Percentiles rank a stretch among this genome's conserved stretches.
Evolutionary conservation across 2,329 filamentous ascomycete genomes (phyloP).

Genomic region (Botrytis cinerea): DNA sequence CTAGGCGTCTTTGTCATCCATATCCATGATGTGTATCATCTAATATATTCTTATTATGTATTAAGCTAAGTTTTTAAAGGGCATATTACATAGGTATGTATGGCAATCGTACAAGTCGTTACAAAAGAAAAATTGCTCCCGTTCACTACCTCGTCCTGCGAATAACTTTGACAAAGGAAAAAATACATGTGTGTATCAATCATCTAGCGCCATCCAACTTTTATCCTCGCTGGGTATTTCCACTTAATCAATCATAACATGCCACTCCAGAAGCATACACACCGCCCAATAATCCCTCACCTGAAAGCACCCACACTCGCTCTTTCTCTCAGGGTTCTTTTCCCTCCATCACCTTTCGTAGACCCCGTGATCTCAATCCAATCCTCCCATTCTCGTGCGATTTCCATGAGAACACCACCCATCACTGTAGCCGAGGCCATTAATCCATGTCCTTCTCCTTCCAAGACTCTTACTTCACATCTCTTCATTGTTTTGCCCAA

Average conservation of each 20-base stretch:
- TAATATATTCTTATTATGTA: slow-evolving; percentile 23
- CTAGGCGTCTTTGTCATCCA: neutral
- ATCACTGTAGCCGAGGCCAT: slow-evolving; percentile 96
- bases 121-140: slow-evolving; percentile 8
- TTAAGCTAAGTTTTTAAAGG: slow-evolving; percentile 19
- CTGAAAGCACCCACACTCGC: slow-evolving; percentile 40
- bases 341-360: slow-evolving; percentile 32
- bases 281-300: slow-evolving; percentile 25
- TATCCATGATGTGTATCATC: slow-evolving; percentile 10
- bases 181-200: slow-evolving; percentile 7
- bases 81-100: slow-evolving; percentile 24
- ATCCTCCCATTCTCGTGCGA: slow-evolving; percentile 90
- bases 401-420: slow-evolving; percentile 92
- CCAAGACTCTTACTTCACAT: slow-evolving; percentile 87
- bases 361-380: slow-evolving; percentile 66
- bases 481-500: slow-evolving; percentile 89
- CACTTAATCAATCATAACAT: slow-evolving; percentile 16
- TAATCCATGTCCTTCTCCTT: slow-evolving; percentile 89
- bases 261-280: neutral
- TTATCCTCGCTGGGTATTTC: slow-evolving; percentile 11
- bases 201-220: slow-evolving; percentile 11
- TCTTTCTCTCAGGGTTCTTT: slow-evolving; percentile 38
- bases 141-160: neutral
- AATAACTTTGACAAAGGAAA: slow-evolving; percentile 18
- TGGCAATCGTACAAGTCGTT: slow-evolving; percentile 24